These are phyloP conservation scores for Lyophyllum decastes DNA, from an alignment of 768 basidiomycete species.

Conservation along the genomic window DNA sequence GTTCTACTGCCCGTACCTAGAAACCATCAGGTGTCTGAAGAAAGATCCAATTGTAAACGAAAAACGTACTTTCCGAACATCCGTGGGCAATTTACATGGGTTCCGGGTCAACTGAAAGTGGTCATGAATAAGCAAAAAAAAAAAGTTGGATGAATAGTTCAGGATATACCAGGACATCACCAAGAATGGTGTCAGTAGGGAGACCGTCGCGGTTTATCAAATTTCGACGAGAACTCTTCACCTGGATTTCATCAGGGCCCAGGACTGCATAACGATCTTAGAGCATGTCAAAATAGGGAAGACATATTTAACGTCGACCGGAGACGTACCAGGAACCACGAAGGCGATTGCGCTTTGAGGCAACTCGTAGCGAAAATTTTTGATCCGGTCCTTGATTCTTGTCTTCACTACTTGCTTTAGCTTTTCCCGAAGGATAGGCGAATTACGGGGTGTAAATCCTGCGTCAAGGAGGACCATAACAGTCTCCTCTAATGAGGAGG, in stretches of 20 bases:
- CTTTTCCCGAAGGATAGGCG: constrained; percentile 54
- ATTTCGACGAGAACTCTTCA: constrained; percentile 48
- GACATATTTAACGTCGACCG: background rate
- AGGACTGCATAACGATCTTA: constrained; percentile 56
- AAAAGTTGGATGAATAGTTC: too few species aligned
- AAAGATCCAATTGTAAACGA: background rate
- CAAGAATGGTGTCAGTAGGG: constrained; percentile 49
- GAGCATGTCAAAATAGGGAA: background rate
- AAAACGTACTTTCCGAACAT: constrained; percentile 57
- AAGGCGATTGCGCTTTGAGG: constrained; percentile 64
- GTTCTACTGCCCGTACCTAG: constrained; percentile 60
- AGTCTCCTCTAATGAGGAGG: constrained; percentile 66
- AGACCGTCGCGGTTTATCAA: constrained; percentile 43
- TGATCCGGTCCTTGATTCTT: constrained; percentile 40
- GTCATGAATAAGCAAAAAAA: background rate
- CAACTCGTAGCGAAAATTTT: constrained; percentile 49
- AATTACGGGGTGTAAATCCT: constrained; percentile 55
- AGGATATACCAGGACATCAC: constrained; percentile 52
- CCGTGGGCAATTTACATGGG: constrained; percentile 73
- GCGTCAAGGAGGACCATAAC: constrained; percentile 56
- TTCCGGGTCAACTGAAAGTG: constrained; percentile 52
- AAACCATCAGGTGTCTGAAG: background rate
- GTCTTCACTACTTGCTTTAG: constrained; percentile 48
- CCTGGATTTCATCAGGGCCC: constrained; percentile 55
- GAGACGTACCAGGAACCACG: constrained; percentile 55